A percentile compares a stretch with the other conserved stretches of the same genome.
These are phyloP conservation scores for Suillus spraguei DNA, from an alignment of 768 basidiomycete species.

Conservation along the genomic window DNA sequence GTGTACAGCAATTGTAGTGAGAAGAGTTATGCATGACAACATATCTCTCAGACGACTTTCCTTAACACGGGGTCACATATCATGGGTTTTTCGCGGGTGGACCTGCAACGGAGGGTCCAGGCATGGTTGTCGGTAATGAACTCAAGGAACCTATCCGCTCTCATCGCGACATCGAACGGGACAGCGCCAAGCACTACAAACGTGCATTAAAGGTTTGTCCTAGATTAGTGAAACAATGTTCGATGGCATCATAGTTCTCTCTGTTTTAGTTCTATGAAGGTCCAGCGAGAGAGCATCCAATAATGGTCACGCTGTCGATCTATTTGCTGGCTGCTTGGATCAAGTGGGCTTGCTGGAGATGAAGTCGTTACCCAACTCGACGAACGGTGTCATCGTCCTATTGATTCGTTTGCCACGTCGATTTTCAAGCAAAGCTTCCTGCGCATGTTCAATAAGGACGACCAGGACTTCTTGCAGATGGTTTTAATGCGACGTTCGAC, in stretches of 20 bases:
- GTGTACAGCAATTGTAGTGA: slow-evolving; percentile 17
- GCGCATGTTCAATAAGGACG: slow-evolving; percentile 89
- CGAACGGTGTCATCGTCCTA: slow-evolving; percentile 94
- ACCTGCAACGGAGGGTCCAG: slow-evolving; percentile 94
- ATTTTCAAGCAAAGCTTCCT: slow-evolving; percentile 99
- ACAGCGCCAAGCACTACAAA: slow-evolving; percentile 96
- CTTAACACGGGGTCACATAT: slow-evolving; percentile 95
- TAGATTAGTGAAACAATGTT: background rate
- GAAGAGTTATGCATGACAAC: slow-evolving; percentile 1
- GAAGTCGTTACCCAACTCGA: slow-evolving; percentile 94
- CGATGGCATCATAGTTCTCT: slow-evolving; percentile 2
- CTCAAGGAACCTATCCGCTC: slow-evolving; percentile 97
- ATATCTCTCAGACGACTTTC: slow-evolving; percentile 65
- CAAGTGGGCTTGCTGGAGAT: slow-evolving; percentile 98
- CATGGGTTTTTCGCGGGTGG: slow-evolving; percentile 96
- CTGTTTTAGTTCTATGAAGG: slow-evolving; percentile 86
- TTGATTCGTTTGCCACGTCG: slow-evolving; percentile 95
- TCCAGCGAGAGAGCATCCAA: slow-evolving; percentile 88
- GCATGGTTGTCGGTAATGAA: slow-evolving; percentile 94
- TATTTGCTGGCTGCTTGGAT: slow-evolving; percentile 97
- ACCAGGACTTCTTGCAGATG: slow-evolving; percentile 91
- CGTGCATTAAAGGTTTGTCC: slow-evolving; percentile 84
- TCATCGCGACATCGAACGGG: slow-evolving; percentile 98
- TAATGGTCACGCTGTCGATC: slow-evolving; percentile 93
- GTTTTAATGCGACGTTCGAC: slow-evolving; percentile 98